Evolutionary conservation across 768 basidiomycete species (phyloP), one percentile per base, ranked within the genome.

Genomic region (Podaxis sp.): DNA sequence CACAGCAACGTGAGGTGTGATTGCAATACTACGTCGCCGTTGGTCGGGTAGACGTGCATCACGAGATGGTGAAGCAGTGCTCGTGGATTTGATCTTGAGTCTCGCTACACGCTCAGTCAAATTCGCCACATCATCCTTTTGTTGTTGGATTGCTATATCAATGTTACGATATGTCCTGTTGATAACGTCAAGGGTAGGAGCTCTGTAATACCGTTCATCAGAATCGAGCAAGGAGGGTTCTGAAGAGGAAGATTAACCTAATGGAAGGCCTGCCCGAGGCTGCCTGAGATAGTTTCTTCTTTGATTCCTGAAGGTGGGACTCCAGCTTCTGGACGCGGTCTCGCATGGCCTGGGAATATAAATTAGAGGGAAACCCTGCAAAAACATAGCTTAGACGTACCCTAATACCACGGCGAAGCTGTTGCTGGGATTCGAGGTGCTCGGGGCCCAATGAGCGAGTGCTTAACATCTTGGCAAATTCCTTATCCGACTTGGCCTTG

Each of bases 141-240:
- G 87, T 66, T 89, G 86, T 42, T 80, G 79, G 64, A 93, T 81
- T 0, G 87, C 86, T 19, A 85, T 71, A 59, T 93, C 90, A 68
- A 97, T 93, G 72, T 96, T 95, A 46, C 89, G 86, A 68, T 92
- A 90, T 0, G 93, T 90, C 36, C 92, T 84, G 67, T 90, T 87
- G 71, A 96, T 84, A 1, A 90, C 89, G 68, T 96, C 95, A 56
- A 97, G 75, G 6, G 92, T 87, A 0, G 95, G 94, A 4, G 93
- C 83, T 66, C 94, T 96, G 69, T 24, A 33, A 58, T 30, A 53
- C 28, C 62, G 39, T 44, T 13, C 8, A 36, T 59, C 22, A 22
- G 17, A 28, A 49, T 13, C 40, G 8, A 46, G 54, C 15, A 22
- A 15, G 15, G 44, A n/a, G 57, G 4, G 19, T 33, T 53, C 36